phyloP scores from a whole-genome alignment of 2,329 filamentous ascomycete species.

The Calonectria montana region DNA sequence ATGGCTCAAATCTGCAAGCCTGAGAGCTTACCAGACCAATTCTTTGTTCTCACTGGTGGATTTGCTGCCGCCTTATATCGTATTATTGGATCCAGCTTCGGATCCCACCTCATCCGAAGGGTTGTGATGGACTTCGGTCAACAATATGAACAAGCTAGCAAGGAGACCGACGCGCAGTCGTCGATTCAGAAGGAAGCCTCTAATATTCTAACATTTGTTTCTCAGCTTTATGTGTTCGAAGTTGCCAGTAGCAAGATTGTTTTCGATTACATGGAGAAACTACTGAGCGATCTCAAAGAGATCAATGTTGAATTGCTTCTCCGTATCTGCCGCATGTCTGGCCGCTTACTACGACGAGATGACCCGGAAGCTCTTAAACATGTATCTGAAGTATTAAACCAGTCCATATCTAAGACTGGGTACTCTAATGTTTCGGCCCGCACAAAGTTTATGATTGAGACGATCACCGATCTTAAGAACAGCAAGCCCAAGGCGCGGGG shows the following conservation, averaged over 20 bases:
- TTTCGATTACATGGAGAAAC: slow-evolving; percentile 89
- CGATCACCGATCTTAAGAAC: slow-evolving; percentile 93
- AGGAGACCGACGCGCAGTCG: slow-evolving; percentile 53
- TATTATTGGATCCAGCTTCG: slow-evolving; percentile 88
- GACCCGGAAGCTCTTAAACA: slow-evolving; percentile 90
- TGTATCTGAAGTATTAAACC: slow-evolving; percentile 83
- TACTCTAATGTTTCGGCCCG: slow-evolving; percentile 82
- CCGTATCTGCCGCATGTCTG: slow-evolving; percentile 83
- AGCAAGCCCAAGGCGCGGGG: slow-evolving; percentile 85
- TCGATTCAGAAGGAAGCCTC: slow-evolving; percentile 55
- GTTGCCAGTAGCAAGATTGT: slow-evolving; percentile 84
- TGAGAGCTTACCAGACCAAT: slow-evolving; percentile 84
- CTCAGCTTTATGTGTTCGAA: slow-evolving; percentile 93
- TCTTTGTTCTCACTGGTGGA: slow-evolving; percentile 89
- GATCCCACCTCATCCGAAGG: slow-evolving; percentile 84
- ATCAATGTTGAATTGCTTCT: slow-evolving; percentile 89
- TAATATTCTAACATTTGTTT: slow-evolving; percentile 85
- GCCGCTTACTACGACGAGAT: slow-evolving; percentile 86
- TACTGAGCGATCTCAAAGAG: slow-evolving; percentile 81
- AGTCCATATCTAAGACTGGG: slow-evolving; percentile 74
- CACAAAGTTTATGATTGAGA: slow-evolving; percentile 98
- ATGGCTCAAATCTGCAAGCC: slow-evolving; percentile 84
- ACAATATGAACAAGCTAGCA: slow-evolving; percentile 64
- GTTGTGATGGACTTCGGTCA: slow-evolving; percentile 80
- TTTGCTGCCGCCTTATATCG: slow-evolving; percentile 92